These are phyloP conservation scores for Golubevia pallescens DNA, from an alignment of 1,284 basidiomycete genomes.

Conservation along the genomic window DNA sequence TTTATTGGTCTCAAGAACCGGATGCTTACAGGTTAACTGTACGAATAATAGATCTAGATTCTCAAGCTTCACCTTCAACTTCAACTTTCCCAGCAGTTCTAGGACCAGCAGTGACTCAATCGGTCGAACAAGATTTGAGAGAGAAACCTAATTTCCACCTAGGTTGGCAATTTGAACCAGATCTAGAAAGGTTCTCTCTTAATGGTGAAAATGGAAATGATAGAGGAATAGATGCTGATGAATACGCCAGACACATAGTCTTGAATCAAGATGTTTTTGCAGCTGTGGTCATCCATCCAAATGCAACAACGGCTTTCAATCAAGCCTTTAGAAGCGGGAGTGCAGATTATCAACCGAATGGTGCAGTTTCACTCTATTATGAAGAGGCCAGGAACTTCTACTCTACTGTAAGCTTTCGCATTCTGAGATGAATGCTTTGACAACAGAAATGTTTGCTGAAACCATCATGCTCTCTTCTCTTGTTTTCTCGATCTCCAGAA, in stretches of 20 bases:
- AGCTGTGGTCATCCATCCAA: constrained; percentile 54
- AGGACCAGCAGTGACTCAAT: constrained; percentile 42
- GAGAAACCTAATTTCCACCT: constrained; percentile 14
- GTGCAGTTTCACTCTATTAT: constrained; percentile 52
- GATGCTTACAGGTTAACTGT: constrained; percentile 35
- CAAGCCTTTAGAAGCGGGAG: constrained; percentile 42
- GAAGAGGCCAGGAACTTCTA: constrained; percentile 62
- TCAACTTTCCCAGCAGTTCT: constrained; percentile 52
- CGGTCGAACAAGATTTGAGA: constrained; percentile 17
- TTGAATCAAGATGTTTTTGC: constrained; percentile 56
- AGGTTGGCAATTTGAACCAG: constrained; percentile 16
- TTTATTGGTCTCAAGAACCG: too few species aligned
- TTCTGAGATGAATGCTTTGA: too few species aligned
- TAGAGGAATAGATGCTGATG: constrained; percentile 24
- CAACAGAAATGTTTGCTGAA: too few species aligned
- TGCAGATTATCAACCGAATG: constrained; percentile 18
- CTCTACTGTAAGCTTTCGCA: too few species aligned
- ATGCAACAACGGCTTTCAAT: constrained; percentile 53
- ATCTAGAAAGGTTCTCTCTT: constrained; percentile 5
- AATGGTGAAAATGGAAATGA: constrained; percentile 8
- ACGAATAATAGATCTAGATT: constrained; percentile 56
- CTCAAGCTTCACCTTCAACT: constrained; percentile 33
- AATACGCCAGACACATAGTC: constrained; percentile 44
- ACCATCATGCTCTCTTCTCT: too few species aligned
- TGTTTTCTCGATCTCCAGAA: constrained; percentile 19